These are phyloP conservation scores for Coemansia sp. DNA, from an alignment of 192 early-diverging fungal genomes.

Conservation along the genomic window DNA sequence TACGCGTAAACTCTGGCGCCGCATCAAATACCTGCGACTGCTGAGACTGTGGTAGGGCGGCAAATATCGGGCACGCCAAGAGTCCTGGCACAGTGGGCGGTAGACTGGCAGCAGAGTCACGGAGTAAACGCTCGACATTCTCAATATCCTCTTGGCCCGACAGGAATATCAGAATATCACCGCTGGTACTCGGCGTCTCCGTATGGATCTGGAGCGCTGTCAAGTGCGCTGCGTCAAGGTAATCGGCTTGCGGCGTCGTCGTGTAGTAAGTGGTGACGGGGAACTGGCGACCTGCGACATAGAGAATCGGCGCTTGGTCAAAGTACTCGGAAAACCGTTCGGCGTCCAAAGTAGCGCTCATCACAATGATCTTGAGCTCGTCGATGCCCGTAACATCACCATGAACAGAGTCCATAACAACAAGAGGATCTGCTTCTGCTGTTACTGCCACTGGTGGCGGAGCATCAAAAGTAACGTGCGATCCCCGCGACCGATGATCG, in stretches of 20 bases:
- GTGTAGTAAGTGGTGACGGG: slow-evolving; percentile 86
- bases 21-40: slow-evolving; percentile 91
- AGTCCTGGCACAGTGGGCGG: slow-evolving; percentile 57
- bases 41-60: slow-evolving; percentile 84
- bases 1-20: slow-evolving; percentile 82
- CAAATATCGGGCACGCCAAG: slow-evolving; percentile 90
- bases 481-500: slow-evolving; percentile 28
- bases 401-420: slow-evolving; percentile 16
- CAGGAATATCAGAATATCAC: slow-evolving; percentile 94
- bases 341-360: slow-evolving; percentile 96
- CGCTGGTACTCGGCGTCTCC: slow-evolving; percentile 68
- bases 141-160: slow-evolving; percentile 95
- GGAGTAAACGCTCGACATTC: slow-evolving; percentile 80
- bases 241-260: slow-evolving; percentile 82
- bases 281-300: slow-evolving; percentile 90
- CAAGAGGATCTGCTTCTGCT: background rate
- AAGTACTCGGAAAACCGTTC: slow-evolving; percentile 92
- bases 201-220: slow-evolving; percentile 90
- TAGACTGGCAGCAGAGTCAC: slow-evolving; percentile 37
- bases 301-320: slow-evolving; percentile 78
- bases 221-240: slow-evolving; percentile 87
- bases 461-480: slow-evolving; percentile 30
- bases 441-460: background rate
- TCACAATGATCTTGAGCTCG: slow-evolving; percentile 91
- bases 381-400: slow-evolving; percentile 41